Evolutionary conservation across 2,329 filamentous ascomycete species (phyloP).

Genomic region (Aspergillus sp.): DNA sequence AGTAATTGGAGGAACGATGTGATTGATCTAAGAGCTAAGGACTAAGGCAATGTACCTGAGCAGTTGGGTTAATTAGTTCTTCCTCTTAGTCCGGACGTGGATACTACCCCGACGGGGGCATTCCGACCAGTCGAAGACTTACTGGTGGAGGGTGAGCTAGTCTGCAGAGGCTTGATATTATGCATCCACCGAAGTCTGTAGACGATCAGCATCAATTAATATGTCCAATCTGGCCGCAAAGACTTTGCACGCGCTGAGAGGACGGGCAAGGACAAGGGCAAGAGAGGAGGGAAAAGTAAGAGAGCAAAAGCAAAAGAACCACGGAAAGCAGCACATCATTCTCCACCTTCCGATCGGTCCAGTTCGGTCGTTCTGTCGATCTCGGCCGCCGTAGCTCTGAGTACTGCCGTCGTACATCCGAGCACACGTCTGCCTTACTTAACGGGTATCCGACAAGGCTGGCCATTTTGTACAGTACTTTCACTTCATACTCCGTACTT

Average conservation of each 20-base stretch:
- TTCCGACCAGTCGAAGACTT: not conserved
- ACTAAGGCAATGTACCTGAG: not conserved
- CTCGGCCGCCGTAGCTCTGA: not conserved
- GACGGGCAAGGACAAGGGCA: not conserved
- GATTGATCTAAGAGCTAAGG: not conserved
- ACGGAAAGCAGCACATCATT: not conserved
- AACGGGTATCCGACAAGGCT: too few relatives aligned
- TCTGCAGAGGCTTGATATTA: too few relatives aligned
- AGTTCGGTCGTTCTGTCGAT: not conserved
- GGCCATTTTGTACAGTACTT: too few relatives aligned
- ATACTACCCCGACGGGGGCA: not conserved
- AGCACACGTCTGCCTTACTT: not conserved
- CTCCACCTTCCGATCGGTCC: not conserved
- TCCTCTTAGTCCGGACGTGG: too few relatives aligned
- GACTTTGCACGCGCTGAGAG: too few relatives aligned
- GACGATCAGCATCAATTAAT: too few relatives aligned
- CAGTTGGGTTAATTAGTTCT: not conserved
- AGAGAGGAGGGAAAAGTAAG: conserved; percentile 3
- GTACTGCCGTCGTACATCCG: not conserved
- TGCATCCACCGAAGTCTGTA: too few relatives aligned
- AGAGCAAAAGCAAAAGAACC: not conserved
- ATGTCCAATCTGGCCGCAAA: too few relatives aligned
- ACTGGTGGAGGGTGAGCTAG: not conserved
- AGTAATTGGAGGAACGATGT: not conserved
- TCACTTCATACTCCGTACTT: too few relatives aligned